Conservation (phyloP, 371 early-diverging fungal genomes). For the Mortierella sp. region DNA sequence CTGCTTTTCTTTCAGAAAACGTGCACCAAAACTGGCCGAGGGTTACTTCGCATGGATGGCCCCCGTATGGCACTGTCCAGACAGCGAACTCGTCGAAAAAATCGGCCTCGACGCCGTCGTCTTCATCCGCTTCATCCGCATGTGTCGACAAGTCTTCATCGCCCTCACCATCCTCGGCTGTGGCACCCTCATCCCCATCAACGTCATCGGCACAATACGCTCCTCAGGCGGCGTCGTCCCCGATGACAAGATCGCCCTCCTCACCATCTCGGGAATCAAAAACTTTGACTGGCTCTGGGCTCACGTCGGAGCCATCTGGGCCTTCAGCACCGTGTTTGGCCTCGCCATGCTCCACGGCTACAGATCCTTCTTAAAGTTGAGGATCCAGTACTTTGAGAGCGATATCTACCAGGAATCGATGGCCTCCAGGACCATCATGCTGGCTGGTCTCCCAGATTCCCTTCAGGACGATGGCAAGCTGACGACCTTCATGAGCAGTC, state of each 20-base stretch:
- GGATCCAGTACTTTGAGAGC: conserved; percentile 72
- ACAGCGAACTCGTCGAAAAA: conserved; percentile 70
- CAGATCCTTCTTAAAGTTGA: conserved; percentile 65
- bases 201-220: conserved; percentile 64
- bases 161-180: conserved; percentile 72
- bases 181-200: conserved; percentile 74
- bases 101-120: conserved; percentile 86
- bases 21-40: conserved; percentile 71
- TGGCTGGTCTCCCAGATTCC: conserved; percentile 75
- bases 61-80: conserved; percentile 71
- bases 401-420: conserved; percentile 71
- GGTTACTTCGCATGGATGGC: conserved; percentile 78
- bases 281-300: conserved; percentile 70
- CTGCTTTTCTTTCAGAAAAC: conserved; percentile 61
- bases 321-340: conserved; percentile 67
- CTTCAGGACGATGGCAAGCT: conserved; percentile 73
- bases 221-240: conserved; percentile 34
- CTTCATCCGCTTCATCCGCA: conserved; percentile 80
- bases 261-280: conserved; percentile 50
- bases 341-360: conserved; percentile 65
- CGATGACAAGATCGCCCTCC: conserved; percentile 57
- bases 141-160: conserved; percentile 71
- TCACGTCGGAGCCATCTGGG: conserved; percentile 71
- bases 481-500: conserved; percentile 63
- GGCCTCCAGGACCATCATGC: conserved; percentile 76